Evolutionary conservation across 257 asterid genomes (phyloP).

Genomic region (Ilex aquifolium): DNA sequence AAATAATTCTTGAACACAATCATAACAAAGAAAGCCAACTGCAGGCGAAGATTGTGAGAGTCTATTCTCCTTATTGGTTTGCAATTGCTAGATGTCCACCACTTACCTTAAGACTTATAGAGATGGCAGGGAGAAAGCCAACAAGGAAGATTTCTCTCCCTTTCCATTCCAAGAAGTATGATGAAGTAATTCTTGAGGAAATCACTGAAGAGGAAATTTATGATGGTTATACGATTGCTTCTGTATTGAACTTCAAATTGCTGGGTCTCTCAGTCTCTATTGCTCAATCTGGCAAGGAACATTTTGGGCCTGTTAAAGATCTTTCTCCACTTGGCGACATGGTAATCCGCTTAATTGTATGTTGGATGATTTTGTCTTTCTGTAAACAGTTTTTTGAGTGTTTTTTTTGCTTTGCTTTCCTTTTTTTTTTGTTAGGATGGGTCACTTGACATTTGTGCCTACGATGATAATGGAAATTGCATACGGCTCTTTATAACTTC

Average conservation of each 20-base stretch:
- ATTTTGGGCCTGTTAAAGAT: slow-evolving; percentile 78
- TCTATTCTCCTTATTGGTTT: slow-evolving; percentile 88
- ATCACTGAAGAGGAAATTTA: slow-evolving; percentile 80
- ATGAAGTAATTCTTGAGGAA: slow-evolving; percentile 68
- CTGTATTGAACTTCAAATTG: slow-evolving; percentile 73
- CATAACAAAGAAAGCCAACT: slow-evolving; percentile 49
- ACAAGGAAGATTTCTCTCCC: slow-evolving; percentile 52
- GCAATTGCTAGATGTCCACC: slow-evolving; percentile 85
- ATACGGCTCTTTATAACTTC: slow-evolving; percentile 80
- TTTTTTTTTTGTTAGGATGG: slow-evolving; percentile 60
- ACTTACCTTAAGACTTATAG: slow-evolving; percentile 72
- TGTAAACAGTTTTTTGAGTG: slow-evolving; percentile 9
- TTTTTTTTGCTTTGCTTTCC: not conserved
- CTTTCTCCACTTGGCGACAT: slow-evolving; percentile 87
- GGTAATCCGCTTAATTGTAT: slow-evolving; percentile 40
- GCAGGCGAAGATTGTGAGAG: slow-evolving; percentile 58
- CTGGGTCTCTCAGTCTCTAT: slow-evolving; percentile 81
- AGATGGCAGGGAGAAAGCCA: slow-evolving; percentile 35
- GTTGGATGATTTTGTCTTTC: slow-evolving; percentile 1
- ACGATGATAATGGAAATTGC: slow-evolving; percentile 64
- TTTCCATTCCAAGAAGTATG: slow-evolving; percentile 45
- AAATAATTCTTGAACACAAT: slow-evolving; percentile 74
- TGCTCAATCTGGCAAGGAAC: slow-evolving; percentile 56
- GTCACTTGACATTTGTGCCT: slow-evolving; percentile 76
- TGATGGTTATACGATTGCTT: slow-evolving; percentile 86